Base-by-base conservation (phyloP, 345 rosid species). In the Kernera saxatilis region DNA sequence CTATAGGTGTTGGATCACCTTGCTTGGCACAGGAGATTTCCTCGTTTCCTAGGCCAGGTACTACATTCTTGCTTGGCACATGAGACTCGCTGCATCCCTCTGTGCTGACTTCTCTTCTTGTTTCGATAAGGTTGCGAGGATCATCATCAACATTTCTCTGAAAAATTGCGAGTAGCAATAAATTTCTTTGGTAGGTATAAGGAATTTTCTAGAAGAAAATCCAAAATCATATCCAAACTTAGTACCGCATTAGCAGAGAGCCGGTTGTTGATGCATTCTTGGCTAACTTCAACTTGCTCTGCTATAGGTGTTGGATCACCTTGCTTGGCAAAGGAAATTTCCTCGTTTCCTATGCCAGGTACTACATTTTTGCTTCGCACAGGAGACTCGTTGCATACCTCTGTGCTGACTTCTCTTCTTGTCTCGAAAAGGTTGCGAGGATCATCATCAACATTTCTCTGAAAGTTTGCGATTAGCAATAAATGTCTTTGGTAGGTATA, bases 181-280 rank as follows among this genome's bases (percentile, higher is more conserved):
- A 39, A 26, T 44, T 46, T 23, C 32, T 36, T 69, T 56, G 29
- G 27, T 10, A 69, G 32, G 40, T 14, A 22, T 49, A 27, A 36
- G 54, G 54, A 68, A 22, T 7, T 5, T 27, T 19, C 15, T 59
- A 60, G 30, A 50, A 32, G 23, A 48, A 3, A 43, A 33, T 33
- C 27, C 25, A 56, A 59, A 32, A 45, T 48, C 36, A 52, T 60
- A 45, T 67, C 35, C 14, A 41, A 44, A 36, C 50, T 51, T 41
- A 71, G 69, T 72, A 78, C 86, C 86, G 72, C 84, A 50, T 72
- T 51, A 39, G 66, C 36, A n/a, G n/a, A n/a, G n/a, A n/a, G n/a
- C n/a, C n/a, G n/a, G n/a, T n/a, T 61, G 74, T 69, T 53, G 79
- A 52, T 52, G 69, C 57, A 48, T 17, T 52, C 69, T 15, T 53